A percentile compares a stretch with the other conserved stretches of the same genome.
phyloP scores from a whole-genome alignment of 2,329 filamentous ascomycete genomes.

The Keithomyces neogunnii region DNA sequence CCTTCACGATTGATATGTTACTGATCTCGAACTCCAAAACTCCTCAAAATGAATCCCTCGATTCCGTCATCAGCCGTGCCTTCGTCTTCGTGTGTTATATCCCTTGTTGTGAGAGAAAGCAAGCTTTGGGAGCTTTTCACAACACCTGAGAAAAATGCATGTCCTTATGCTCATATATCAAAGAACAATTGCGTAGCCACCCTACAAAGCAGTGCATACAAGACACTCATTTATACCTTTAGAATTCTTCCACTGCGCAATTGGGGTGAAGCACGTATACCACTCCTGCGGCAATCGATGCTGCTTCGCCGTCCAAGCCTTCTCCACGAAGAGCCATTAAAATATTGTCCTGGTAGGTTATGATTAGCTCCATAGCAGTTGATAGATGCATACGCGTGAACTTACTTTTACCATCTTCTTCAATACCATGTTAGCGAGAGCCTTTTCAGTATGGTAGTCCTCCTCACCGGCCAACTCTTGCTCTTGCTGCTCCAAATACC shows the following conservation, averaged over 20 bases:
- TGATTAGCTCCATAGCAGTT: slow-evolving; percentile 16
- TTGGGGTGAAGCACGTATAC: slow-evolving; percentile 93
- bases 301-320: slow-evolving; percentile 41
- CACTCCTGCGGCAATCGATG: slow-evolving; percentile 31
- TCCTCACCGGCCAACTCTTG: slow-evolving; percentile 73
- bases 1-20: too few species aligned
- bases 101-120: too few species aligned
- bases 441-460: slow-evolving; percentile 67
- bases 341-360: slow-evolving; percentile 67
- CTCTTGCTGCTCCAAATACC: slow-evolving; percentile 91
- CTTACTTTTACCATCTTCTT: slow-evolving; percentile 93
- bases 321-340: slow-evolving; percentile 69
- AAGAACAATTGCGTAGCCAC: not conserved
- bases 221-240: slow-evolving; percentile 6
- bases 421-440: slow-evolving; percentile 73
- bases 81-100: too few species aligned
- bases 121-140: too few species aligned
- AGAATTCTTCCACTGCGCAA: slow-evolving; percentile 67
- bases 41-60: too few species aligned
- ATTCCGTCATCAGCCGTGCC: too few species aligned
- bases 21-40: too few species aligned
- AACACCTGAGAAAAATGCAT: too few species aligned
- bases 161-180: too few species aligned
- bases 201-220: not conserved
- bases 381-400: slow-evolving; percentile 8